Percentiles rank a stretch among this genome's conserved stretches.
These are phyloP conservation scores for Pseudozyma tsukubaensis DNA, from an alignment of 1,284 basidiomycete genomes.

Conservation along the genomic window DNA sequence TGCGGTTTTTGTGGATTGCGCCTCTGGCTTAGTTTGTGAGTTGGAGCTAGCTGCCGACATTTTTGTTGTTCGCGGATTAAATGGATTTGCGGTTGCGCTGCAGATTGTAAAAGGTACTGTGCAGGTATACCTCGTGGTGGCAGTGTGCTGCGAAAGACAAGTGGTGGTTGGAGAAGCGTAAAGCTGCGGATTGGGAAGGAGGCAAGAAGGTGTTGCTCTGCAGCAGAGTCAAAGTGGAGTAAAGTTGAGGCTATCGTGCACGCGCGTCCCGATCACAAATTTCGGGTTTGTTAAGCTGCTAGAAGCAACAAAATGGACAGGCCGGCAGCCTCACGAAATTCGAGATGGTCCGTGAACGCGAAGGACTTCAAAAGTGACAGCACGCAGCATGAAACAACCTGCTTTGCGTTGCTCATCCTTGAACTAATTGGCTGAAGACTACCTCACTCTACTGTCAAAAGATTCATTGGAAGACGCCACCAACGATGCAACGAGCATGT, in stretches of 20 bases:
- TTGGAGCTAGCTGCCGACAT: conserved; percentile 43
- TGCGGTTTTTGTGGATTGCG: conserved; percentile 22
- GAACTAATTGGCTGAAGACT: no score
- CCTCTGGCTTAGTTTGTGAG: conserved; percentile 37
- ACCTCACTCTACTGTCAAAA: no score
- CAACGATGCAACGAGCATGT: no score
- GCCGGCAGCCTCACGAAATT: not conserved
- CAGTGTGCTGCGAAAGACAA: no score
- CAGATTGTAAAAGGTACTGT: no score
- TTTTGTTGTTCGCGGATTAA: conserved; percentile 2
- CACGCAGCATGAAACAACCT: not conserved
- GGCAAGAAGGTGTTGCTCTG: conserved; percentile 18
- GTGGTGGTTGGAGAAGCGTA: not conserved
- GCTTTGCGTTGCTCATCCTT: no score
- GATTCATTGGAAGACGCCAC: no score
- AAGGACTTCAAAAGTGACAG: not conserved
- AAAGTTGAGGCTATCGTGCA: conserved; percentile 15
- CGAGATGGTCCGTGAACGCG: conserved; percentile 41
- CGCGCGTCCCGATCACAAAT: conserved; percentile 43
- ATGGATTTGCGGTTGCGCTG: not conserved
- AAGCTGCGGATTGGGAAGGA: not conserved
- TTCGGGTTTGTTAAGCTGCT: conserved; percentile 5
- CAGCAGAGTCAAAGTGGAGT: conserved; percentile 24
- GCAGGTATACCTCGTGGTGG: no score
- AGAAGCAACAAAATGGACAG: not conserved